phyloP scores from a whole-genome alignment of 805 yeast species.

The Wickerhamiella bombiphila region DNA sequence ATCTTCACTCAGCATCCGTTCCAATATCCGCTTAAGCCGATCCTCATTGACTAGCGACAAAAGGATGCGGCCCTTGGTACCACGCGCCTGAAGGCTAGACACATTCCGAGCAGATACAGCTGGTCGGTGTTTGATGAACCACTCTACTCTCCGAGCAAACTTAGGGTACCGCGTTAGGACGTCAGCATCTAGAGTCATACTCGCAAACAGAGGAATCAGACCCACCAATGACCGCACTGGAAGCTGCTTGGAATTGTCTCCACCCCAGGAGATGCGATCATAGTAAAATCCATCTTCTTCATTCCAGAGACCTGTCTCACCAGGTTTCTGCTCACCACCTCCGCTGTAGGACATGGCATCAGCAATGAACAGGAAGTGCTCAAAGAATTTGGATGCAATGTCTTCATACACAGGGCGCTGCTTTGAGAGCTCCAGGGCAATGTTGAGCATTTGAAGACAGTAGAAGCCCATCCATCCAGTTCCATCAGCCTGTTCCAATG shows the following conservation, averaged over 20 bases:
- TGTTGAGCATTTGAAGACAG: slow-evolving; percentile 78
- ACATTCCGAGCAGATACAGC: slow-evolving; percentile 66
- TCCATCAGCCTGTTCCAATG: slow-evolving; percentile 82
- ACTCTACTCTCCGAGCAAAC: slow-evolving; percentile 65
- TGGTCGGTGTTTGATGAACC: slow-evolving; percentile 64
- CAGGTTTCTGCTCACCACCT: slow-evolving; percentile 35
- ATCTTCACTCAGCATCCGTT: slow-evolving; percentile 67
- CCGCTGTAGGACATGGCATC: slow-evolving; percentile 76
- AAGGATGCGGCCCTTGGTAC: slow-evolving; percentile 68
- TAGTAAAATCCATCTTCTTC: slow-evolving; percentile 79
- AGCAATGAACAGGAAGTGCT: slow-evolving; percentile 79
- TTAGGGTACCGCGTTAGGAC: slow-evolving; percentile 62
- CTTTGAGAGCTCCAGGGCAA: slow-evolving; percentile 79
- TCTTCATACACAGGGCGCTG: slow-evolving; percentile 78
- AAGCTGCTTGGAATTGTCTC: slow-evolving; percentile 44
- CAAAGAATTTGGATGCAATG: slow-evolving; percentile 86
- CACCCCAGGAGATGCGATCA: slow-evolving; percentile 79
- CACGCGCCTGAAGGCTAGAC: slow-evolving; percentile 64
- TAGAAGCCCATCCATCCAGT: slow-evolving; percentile 98
- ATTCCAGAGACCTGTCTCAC: slow-evolving; percentile 47
- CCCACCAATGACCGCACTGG: slow-evolving; percentile 87
- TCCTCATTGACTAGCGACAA: slow-evolving; percentile 72
- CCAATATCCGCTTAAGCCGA: slow-evolving; percentile 57
- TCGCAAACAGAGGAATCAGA: slow-evolving; percentile 78
- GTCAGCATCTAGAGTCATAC: slow-evolving; percentile 77